Conservation (phyloP, 2,329 filamentous ascomycete species). For the Pseudocercospora macadamiae region DNA sequence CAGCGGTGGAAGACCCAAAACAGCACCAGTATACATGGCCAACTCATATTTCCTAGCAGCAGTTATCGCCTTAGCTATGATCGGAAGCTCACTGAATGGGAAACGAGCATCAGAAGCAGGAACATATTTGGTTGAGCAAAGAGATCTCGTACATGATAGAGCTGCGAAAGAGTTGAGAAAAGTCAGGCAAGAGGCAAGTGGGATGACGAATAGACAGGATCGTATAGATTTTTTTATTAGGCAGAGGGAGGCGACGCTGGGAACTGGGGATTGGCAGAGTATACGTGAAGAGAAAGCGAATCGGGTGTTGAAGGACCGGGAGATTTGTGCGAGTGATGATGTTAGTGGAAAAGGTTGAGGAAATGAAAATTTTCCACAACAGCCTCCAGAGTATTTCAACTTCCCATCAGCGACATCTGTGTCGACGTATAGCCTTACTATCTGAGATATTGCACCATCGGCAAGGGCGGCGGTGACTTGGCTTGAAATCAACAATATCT, state of each 20-base stretch:
- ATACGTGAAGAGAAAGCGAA: constrained; percentile 51
- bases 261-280: constrained; percentile 44
- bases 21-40: constrained; percentile 68
- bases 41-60: constrained; percentile 77
- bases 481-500: too few species aligned
- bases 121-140: constrained; percentile 65
- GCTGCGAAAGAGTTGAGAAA: constrained; percentile 65
- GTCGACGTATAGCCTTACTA: too few species aligned
- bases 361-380: too few species aligned
- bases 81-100: constrained; percentile 74
- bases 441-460: too few species aligned
- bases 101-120: constrained; percentile 68
- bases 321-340: constrained; percentile 51
- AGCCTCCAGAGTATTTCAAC: too few species aligned
- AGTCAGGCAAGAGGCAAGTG: constrained; percentile 55
- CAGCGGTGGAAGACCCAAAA: constrained; percentile 42
- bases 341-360: too few species aligned
- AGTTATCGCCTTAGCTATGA: constrained; percentile 68
- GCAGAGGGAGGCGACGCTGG: constrained; percentile 64
- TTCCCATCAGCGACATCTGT: too few species aligned
- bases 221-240: constrained; percentile 78
- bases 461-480: too few species aligned
- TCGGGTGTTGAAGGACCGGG: constrained; percentile 49
- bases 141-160: constrained; percentile 67
- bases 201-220: constrained; percentile 51